Conservation (phyloP, 129 eudicot species). For the Calendula officinalis region DNA sequence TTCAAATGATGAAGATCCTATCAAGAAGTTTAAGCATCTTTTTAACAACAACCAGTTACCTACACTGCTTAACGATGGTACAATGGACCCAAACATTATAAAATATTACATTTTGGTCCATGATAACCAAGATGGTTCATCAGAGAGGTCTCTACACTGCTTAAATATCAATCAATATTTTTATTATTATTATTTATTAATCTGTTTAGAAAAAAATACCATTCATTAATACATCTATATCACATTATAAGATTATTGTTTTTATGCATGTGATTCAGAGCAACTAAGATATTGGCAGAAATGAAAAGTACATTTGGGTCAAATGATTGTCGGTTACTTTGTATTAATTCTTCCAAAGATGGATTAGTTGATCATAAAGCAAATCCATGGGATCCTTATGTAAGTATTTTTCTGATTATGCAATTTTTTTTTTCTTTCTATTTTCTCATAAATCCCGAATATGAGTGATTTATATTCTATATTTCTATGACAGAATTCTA, state of each 20-base stretch:
- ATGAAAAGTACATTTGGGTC: slow-evolving; percentile 85
- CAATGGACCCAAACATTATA: slow-evolving; percentile 91
- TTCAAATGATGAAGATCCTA: slow-evolving; percentile 75
- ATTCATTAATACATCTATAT: slow-evolving; percentile 4
- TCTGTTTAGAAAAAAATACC: neutral
- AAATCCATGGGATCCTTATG: slow-evolving; percentile 74
- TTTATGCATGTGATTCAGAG: slow-evolving; percentile 47
- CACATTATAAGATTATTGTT: slow-evolving; percentile 14
- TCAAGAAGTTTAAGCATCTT: slow-evolving; percentile 82
- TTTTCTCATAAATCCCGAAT: neutral
- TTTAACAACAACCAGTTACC: slow-evolving; percentile 79
- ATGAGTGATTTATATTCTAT: slow-evolving; percentile 22
- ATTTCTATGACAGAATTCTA: slow-evolving; percentile 47
- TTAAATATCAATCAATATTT: slow-evolving; percentile 6
- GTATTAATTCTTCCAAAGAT: slow-evolving; percentile 70
- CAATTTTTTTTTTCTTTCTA: neutral
- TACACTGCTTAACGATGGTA: slow-evolving; percentile 74
- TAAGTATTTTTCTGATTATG: slow-evolving; percentile 42
- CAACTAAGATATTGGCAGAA: slow-evolving; percentile 65
- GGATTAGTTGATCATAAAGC: slow-evolving; percentile 49
- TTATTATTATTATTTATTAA: no score
- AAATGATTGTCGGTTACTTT: slow-evolving; percentile 73
- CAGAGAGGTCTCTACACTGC: slow-evolving; percentile 50
- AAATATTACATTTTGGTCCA: slow-evolving; percentile 78
- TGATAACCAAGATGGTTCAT: slow-evolving; percentile 68